Conservation (phyloP, 2,329 filamentous ascomycete species). For the Trichophaea hybrida region DNA sequence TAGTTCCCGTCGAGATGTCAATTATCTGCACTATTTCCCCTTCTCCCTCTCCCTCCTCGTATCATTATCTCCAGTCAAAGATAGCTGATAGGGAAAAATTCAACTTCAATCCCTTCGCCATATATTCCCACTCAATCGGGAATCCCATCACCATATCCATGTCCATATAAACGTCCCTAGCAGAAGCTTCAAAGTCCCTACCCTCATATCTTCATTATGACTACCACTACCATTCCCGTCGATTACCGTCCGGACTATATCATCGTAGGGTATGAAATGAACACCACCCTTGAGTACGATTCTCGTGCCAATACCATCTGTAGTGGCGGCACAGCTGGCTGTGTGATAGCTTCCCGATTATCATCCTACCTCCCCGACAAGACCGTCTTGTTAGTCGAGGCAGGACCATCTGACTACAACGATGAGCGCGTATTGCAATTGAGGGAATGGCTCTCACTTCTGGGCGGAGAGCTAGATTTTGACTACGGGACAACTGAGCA, state of each 20-base stretch:
- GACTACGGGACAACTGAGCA: constrained; percentile 67
- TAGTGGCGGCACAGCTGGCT: constrained; percentile 64
- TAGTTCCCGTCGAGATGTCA: too few species aligned
- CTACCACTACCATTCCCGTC: constrained; percentile 25
- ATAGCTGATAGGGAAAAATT: too few species aligned
- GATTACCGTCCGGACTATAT: constrained; percentile 68
- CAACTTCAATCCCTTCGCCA: too few species aligned
- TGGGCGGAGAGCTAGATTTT: constrained; percentile 80
- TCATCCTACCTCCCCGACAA: constrained; percentile 73
- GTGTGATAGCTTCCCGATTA: constrained; percentile 65
- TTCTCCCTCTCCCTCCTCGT: too few species aligned
- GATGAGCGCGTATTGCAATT: constrained; percentile 75
- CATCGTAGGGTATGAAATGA: constrained; percentile 45
- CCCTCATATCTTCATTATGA: constrained; percentile 24
- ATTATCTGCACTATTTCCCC: too few species aligned
- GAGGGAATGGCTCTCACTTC: constrained; percentile 70
- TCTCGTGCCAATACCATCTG: background rate
- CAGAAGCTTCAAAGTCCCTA: too few species aligned
- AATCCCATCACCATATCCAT: background rate
- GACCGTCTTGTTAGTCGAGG: constrained; percentile 71
- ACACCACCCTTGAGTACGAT: background rate
- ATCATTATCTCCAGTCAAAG: too few species aligned
- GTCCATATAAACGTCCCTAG: too few species aligned
- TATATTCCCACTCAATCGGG: too few species aligned
- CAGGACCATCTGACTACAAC: constrained; percentile 70